Conservation (phyloP, 2,329 filamentous ascomycete species). For the Tolypocladium sp. region DNA sequence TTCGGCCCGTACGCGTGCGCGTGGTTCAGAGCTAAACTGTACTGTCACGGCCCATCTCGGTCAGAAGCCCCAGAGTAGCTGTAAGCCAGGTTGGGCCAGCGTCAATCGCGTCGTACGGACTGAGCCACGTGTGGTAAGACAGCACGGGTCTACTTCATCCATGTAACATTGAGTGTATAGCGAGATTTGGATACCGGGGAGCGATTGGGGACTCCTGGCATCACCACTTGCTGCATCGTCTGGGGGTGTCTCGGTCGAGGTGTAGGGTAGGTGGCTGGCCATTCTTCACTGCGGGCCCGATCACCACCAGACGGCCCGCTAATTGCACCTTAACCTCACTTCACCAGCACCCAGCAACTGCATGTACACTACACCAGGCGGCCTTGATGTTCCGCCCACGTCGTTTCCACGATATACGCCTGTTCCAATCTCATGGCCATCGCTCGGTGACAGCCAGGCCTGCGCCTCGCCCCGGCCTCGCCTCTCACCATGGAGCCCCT, state of each 20-base stretch:
- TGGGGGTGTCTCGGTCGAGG: too few species aligned
- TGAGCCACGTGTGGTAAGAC: neutral
- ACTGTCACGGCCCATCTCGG: neutral
- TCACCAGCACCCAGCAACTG: neutral
- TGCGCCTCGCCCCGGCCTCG: neutral
- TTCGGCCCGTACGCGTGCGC: neutral
- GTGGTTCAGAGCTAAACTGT: neutral
- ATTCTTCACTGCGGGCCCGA: neutral
- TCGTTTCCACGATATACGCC: constrained; percentile 1
- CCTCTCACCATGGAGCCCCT: neutral
- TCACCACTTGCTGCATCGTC: too few species aligned
- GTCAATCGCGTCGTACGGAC: neutral
- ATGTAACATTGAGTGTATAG: neutral
- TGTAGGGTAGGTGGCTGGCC: neutral
- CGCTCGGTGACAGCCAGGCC: neutral
- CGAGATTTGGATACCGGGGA: neutral
- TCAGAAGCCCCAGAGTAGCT: too few species aligned
- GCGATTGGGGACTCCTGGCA: neutral
- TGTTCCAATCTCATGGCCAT: neutral
- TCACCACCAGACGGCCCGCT: neutral
- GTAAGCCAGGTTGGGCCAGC: too few species aligned
- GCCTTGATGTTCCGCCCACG: constrained; percentile 10
- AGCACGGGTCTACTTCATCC: neutral
- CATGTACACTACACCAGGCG: neutral
- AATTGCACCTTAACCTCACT: neutral